These are phyloP conservation scores for Salinomyces thailandicus DNA, from an alignment of 2,329 filamentous ascomycete species.

Conservation along the genomic window DNA sequence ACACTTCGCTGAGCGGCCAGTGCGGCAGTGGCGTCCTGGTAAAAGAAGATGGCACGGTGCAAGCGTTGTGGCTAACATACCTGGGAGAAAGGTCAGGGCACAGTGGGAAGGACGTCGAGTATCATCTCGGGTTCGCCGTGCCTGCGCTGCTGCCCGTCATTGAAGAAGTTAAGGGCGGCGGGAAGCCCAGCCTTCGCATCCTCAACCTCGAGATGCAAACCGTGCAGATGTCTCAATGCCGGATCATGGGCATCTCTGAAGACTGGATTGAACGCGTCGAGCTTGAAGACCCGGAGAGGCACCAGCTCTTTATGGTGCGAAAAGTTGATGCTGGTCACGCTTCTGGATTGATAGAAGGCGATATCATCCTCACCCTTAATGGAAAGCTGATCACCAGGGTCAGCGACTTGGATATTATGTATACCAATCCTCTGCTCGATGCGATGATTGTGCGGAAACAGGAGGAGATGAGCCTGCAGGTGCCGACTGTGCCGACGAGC, in stretches of 20 bases:
- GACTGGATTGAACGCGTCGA: constrained; percentile 92
- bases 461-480: constrained; percentile 61
- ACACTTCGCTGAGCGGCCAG: constrained; percentile 80
- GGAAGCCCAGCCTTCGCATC: constrained; percentile 73
- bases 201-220: constrained; percentile 89
- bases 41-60: constrained; percentile 79
- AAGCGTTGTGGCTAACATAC: constrained; percentile 94
- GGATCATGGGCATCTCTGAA: constrained; percentile 93
- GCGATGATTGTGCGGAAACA: constrained; percentile 80
- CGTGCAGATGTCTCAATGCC: constrained; percentile 92
- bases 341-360: constrained; percentile 72
- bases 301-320: constrained; percentile 96
- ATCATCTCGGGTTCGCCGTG: constrained; percentile 84
- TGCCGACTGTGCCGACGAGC: constrained; percentile 77
- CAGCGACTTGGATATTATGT: constrained; percentile 92
- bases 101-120: constrained; percentile 83
- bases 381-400: constrained; percentile 87
- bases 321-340: constrained; percentile 62
- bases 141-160: constrained; percentile 84
- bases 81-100: constrained; percentile 75
- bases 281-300: constrained; percentile 75
- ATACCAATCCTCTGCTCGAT: constrained; percentile 71
- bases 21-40: constrained; percentile 92
- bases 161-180: constrained; percentile 68
- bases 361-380: constrained; percentile 85